These are phyloP conservation scores for Taxillus chinensis DNA, from an alignment of 164 flowering plant genomes.

Conservation along the genomic window DNA sequence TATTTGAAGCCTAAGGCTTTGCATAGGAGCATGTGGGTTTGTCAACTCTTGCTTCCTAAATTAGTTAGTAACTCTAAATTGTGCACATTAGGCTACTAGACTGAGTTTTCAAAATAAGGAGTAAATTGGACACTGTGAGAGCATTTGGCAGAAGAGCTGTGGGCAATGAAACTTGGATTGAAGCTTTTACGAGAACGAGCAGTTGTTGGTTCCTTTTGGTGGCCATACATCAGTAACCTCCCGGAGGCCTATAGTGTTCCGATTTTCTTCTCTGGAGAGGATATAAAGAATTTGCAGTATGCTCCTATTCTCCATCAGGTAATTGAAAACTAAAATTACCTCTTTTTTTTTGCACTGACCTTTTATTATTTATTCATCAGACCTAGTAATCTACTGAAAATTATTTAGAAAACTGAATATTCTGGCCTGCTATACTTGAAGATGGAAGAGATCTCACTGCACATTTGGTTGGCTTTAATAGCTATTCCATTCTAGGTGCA, in stretches of 20 bases:
- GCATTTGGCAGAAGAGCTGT: conserved; percentile 96
- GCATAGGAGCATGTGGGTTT: conserved; percentile 1
- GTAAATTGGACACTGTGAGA: conserved; percentile 59
- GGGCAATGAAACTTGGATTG: conserved; percentile 91
- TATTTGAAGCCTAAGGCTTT: background rate
- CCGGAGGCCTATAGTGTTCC: conserved; percentile 83
- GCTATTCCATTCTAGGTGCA: no score
- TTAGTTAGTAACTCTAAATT: conserved; percentile 30
- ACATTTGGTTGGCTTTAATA: background rate
- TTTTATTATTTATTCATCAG: background rate
- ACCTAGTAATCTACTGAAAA: background rate
- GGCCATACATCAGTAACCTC: conserved; percentile 98
- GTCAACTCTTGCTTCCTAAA: conserved; percentile 3
- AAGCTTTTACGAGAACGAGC: conserved; percentile 93
- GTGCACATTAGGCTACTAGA: conserved; percentile 35
- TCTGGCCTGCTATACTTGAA: conserved; percentile 2
- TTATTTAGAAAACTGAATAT: background rate
- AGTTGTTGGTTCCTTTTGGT: conserved; percentile 76
- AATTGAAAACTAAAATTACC: conserved; percentile 8
- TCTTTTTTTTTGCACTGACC: background rate
- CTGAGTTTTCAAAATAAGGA: conserved; percentile 47
- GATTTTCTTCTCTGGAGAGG: conserved; percentile 84
- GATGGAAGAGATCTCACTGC: background rate
- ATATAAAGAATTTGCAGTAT: conserved; percentile 85
- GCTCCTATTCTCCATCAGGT: conserved; percentile 96